A percentile compares a stretch with the other conserved stretches of the same genome.
phyloP scores from a whole-genome alignment of 805 yeast genomes.

The Nakazawaea anatomiae region DNA sequence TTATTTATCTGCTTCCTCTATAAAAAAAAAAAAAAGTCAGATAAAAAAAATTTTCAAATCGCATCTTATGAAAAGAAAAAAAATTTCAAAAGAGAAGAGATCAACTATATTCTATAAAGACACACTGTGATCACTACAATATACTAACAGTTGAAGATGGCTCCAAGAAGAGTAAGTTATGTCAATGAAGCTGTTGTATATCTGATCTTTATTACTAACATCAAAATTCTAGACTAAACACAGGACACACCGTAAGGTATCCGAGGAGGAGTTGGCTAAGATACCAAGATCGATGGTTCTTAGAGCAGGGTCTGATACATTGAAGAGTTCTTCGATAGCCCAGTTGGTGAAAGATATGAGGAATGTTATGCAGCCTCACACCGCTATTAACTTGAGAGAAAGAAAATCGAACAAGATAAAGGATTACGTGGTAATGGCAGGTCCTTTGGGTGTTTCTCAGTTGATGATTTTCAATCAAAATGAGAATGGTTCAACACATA shows the following conservation, averaged over 20 bases:
- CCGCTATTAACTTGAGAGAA: constrained; percentile 84
- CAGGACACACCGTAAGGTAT: constrained; percentile 72
- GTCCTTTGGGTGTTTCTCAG: constrained; percentile 91
- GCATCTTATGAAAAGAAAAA: neutral
- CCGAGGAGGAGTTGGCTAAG: constrained; percentile 62
- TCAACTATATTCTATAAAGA: neutral
- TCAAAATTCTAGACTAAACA: constrained; percentile 48
- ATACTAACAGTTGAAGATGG: constrained; percentile 8
- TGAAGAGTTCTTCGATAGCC: constrained; percentile 73
- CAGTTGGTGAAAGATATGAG: constrained; percentile 87
- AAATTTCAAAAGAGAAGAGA: neutral
- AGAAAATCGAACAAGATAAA: constrained; percentile 81
- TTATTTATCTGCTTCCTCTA: neutral
- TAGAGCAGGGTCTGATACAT: constrained; percentile 64
- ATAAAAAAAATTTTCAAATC: constrained; percentile 3
- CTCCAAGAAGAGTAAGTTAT: constrained; percentile 27
- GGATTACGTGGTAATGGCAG: constrained; percentile 97
- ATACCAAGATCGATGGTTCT: constrained; percentile 94
- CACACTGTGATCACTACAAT: too few species aligned
- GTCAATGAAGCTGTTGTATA: neutral
- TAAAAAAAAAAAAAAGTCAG: neutral
- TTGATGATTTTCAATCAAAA: constrained; percentile 82
- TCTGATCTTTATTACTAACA: neutral
- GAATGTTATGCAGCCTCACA: constrained; percentile 91
- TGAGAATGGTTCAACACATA: constrained; percentile 69